phyloP scores from a whole-genome alignment of 176 grass and related monocot genomes.

The Tillandsia leiboldiana region DNA sequence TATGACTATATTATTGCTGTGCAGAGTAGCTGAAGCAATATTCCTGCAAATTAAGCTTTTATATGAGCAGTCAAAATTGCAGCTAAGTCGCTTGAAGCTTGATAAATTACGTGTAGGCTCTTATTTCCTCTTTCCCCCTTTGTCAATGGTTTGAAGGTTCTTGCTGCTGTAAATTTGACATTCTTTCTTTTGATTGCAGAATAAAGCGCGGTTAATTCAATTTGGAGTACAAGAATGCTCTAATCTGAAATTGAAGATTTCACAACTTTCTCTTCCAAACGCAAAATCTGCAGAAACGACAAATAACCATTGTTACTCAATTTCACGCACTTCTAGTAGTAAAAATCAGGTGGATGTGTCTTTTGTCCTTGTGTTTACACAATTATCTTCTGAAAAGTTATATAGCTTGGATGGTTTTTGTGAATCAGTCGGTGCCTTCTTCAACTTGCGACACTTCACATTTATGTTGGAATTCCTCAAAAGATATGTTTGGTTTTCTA shows the following conservation, averaged over 20 bases:
- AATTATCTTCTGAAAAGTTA: neutral
- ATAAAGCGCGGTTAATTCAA: constrained; percentile 30
- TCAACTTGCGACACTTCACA: neutral
- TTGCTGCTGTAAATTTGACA: constrained; percentile 17
- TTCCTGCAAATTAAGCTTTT: constrained; percentile 59
- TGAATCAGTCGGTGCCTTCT: too few relatives aligned
- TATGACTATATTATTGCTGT: constrained; percentile 12
- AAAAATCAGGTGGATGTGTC: constrained; percentile 28
- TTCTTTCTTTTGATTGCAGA: constrained; percentile 40
- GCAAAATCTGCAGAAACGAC: constrained; percentile 24
- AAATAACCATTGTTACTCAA: constrained; percentile 14
- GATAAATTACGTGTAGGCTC: constrained; percentile 49
- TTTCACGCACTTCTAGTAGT: constrained; percentile 15
- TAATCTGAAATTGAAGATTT: constrained; percentile 69
- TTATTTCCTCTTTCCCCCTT: constrained; percentile 16
- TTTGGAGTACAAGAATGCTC: constrained; percentile 39
- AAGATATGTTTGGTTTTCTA: neutral
- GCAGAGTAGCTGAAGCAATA: constrained; percentile 52
- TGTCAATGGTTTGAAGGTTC: constrained; percentile 17
- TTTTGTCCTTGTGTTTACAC: neutral
- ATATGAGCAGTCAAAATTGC: constrained; percentile 55
- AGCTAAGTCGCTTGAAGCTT: constrained; percentile 63
- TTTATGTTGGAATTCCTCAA: neutral
- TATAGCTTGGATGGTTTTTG: too few relatives aligned
- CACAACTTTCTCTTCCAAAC: constrained; percentile 20